These are phyloP conservation scores for Fraxinus americana DNA, from an alignment of 257 asterid genomes.

Conservation along the genomic window DNA sequence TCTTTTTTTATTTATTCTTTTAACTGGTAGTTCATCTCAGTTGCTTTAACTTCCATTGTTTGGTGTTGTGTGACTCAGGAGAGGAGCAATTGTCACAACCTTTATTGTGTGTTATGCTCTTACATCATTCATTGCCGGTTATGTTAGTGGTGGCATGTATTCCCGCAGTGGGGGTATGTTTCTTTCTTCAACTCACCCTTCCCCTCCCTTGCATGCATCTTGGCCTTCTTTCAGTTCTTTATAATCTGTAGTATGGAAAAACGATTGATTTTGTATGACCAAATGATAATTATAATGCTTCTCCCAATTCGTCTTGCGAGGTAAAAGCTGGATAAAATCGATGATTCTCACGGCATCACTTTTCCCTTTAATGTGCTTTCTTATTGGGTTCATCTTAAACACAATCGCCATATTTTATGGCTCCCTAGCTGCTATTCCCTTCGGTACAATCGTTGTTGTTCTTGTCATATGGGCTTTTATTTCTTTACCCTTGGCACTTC, in stretches of 20 bases:
- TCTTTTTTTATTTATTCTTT: neutral
- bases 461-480: constrained; percentile 79
- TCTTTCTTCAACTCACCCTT: constrained; percentile 9
- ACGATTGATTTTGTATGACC: constrained; percentile 1
- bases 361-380: constrained; percentile 80
- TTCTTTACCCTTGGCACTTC: constrained; percentile 84
- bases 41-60: constrained; percentile 23
- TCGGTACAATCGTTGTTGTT: constrained; percentile 80
- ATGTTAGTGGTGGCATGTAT: constrained; percentile 84
- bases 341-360: constrained; percentile 88
- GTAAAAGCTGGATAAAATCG: constrained; percentile 80
- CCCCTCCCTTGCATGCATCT: neutral
- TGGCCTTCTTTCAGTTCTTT: neutral
- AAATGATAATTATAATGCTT: constrained; percentile 17
- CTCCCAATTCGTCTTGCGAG: constrained; percentile 37
- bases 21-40: neutral
- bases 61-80: constrained; percentile 51
- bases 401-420: constrained; percentile 82
- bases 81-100: constrained; percentile 82
- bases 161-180: constrained; percentile 74
- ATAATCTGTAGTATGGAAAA: constrained; percentile 4
- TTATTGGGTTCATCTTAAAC: constrained; percentile 67
- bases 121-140: constrained; percentile 84
- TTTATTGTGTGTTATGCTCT: constrained; percentile 76
- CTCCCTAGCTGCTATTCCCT: constrained; percentile 85